phyloP scores from a whole-genome alignment of 2,329 filamentous ascomycete genomes.

The Trichophyton rubrum region DNA sequence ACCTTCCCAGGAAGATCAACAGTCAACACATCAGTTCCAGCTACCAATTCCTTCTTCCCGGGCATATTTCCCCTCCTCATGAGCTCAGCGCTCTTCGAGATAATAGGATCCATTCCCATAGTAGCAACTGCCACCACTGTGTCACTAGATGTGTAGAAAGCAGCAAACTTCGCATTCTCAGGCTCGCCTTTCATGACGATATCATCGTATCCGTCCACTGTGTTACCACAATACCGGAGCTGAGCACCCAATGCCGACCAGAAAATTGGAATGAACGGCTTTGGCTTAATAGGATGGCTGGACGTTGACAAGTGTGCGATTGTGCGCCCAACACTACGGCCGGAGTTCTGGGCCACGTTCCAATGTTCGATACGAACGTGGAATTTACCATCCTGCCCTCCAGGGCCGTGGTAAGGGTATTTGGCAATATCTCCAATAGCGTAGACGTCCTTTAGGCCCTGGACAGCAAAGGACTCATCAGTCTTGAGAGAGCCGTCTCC shows the following conservation, averaged over 20 bases:
- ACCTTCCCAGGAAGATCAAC: slow-evolving; percentile 10
- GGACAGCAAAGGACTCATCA: slow-evolving; percentile 65
- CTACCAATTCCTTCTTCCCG: slow-evolving; percentile 60
- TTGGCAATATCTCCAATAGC: slow-evolving; percentile 92
- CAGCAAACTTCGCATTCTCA: slow-evolving; percentile 68
- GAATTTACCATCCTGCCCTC: slow-evolving; percentile 45
- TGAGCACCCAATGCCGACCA: slow-evolving; percentile 90
- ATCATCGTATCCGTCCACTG: slow-evolving; percentile 71
- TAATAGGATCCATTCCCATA: slow-evolving; percentile 81
- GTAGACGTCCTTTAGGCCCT: slow-evolving; percentile 69
- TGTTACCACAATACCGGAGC: slow-evolving; percentile 86
- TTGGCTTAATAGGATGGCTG: slow-evolving; percentile 39
- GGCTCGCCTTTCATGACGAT: slow-evolving; percentile 66
- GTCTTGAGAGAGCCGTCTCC: slow-evolving; percentile 76
- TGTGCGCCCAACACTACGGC: slow-evolving; percentile 63
- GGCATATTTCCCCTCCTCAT: slow-evolving; percentile 78
- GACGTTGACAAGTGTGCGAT: slow-evolving; percentile 46
- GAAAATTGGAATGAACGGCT: slow-evolving; percentile 83
- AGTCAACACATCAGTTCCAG: slow-evolving; percentile 31
- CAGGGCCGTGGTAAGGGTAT: slow-evolving; percentile 85
- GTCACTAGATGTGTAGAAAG: slow-evolving; percentile 79
- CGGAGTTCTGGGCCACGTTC: slow-evolving; percentile 93
- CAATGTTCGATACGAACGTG: slow-evolving; percentile 87
- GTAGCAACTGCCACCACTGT: slow-evolving; percentile 79
- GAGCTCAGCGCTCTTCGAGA: slow-evolving; percentile 70